Percentiles rank a stretch among this genome's conserved stretches.
Evolutionary conservation across 2,329 filamentous ascomycete species (phyloP).

Genomic region (Sphaceloma murrayae): DNA sequence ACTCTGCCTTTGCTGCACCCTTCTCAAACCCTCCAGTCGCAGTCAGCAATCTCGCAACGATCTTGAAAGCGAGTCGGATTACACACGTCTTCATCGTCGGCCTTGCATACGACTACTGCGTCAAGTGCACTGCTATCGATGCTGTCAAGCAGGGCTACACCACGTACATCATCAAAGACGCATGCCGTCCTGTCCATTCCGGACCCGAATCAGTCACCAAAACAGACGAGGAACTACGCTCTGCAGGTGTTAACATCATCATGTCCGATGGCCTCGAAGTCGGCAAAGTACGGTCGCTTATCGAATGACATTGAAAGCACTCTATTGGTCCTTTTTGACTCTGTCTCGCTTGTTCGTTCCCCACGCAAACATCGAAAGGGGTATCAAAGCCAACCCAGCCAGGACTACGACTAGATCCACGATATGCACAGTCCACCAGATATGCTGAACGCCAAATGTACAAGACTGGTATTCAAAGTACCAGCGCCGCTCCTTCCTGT

Average conservation of each 20-base stretch:
- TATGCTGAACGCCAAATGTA: constrained; percentile 71
- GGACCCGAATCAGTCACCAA: constrained; percentile 42
- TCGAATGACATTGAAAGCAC: neutral
- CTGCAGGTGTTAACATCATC: constrained; percentile 3
- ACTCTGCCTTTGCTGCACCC: constrained; percentile 79
- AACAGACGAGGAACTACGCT: constrained; percentile 5
- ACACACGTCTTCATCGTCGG: constrained; percentile 81
- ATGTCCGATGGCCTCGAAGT: constrained; percentile 14
- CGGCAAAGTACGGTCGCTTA: constrained; percentile 2
- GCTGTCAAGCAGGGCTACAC: constrained; percentile 64
- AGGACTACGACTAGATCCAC: constrained; percentile 48
- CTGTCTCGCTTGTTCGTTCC: neutral
- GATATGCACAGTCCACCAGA: constrained; percentile 88
- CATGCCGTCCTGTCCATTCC: constrained; percentile 61
- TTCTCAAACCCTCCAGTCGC: constrained; percentile 53
- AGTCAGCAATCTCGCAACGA: constrained; percentile 51
- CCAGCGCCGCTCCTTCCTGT: constrained; percentile 64
- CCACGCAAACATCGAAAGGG: neutral
- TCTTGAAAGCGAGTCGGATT: constrained; percentile 49
- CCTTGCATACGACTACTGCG: constrained; percentile 82
- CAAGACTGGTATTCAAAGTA: constrained; percentile 71
- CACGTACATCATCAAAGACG: constrained; percentile 70
- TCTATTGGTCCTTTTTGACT: constrained; percentile 10
- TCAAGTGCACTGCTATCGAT: constrained; percentile 71
- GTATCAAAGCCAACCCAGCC: constrained; percentile 20